Conservation (phyloP, 1,284 basidiomycete genomes). For the Marasmius sp. region DNA sequence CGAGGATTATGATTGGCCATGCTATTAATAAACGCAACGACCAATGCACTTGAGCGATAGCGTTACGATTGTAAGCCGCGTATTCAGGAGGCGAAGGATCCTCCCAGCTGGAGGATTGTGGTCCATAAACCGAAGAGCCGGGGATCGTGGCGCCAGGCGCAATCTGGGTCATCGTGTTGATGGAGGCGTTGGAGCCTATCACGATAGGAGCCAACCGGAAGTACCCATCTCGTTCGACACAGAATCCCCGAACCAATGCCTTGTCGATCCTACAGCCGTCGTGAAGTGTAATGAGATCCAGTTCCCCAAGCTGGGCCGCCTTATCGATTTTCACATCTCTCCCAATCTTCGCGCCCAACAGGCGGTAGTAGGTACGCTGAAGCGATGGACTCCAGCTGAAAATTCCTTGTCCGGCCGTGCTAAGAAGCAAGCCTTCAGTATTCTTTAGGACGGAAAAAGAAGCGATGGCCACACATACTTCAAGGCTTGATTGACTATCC, state of each 20-base stretch:
- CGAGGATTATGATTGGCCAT: constrained; percentile 35
- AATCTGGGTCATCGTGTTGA: constrained; percentile 44
- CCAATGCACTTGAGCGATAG: constrained; percentile 29
- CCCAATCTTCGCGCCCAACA: constrained; percentile 44
- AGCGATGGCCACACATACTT: constrained; percentile 18
- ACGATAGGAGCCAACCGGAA: constrained; percentile 39
- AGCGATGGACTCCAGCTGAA: constrained; percentile 38
- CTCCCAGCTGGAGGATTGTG: constrained; percentile 43
- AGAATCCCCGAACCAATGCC: constrained; percentile 40
- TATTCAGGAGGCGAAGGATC: constrained; percentile 33
- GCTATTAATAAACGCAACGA: constrained; percentile 35
- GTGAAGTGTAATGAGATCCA: constrained; percentile 39
- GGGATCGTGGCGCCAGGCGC: constrained; percentile 39
- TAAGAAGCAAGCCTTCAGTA: constrained; percentile 5
- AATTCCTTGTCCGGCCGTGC: constrained; percentile 38
- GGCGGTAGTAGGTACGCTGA: constrained; percentile 39
- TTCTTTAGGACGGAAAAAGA: not conserved
- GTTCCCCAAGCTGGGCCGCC: constrained; percentile 37
- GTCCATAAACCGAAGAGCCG: constrained; percentile 39
- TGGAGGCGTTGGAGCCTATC: constrained; percentile 35
- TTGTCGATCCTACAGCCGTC: constrained; percentile 42
- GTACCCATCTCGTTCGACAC: constrained; percentile 42
- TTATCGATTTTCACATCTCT: constrained; percentile 37
- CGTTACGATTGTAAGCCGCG: constrained; percentile 38
- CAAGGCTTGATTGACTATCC: constrained; percentile 44